Conservation (phyloP, 2,329 filamentous ascomycete genomes). For the Septoria petroselini region DNA sequence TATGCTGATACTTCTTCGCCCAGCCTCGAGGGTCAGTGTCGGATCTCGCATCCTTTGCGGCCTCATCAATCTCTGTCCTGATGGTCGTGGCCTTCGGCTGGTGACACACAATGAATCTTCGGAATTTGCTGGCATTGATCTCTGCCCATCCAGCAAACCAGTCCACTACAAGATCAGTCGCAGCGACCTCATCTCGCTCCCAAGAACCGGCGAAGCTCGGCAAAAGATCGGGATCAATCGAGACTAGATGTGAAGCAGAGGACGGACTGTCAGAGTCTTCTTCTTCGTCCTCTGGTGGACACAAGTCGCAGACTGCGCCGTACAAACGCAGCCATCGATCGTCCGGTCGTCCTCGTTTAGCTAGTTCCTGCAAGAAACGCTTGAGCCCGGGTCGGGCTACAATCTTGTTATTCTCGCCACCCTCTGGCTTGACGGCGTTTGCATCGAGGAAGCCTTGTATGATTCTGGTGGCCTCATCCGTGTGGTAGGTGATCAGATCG, state of each 20-base stretch:
- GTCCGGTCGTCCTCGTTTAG: slow-evolving; percentile 17
- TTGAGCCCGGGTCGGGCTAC: slow-evolving; percentile 32
- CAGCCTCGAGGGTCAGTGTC: slow-evolving; percentile 28
- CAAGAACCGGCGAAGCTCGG: slow-evolving; percentile 27
- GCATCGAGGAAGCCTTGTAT: slow-evolving; percentile 38
- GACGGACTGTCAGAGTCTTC: slow-evolving; percentile 20
- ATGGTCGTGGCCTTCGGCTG: slow-evolving; percentile 15
- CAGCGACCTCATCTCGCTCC: slow-evolving; percentile 28
- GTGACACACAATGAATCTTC: slow-evolving; percentile 35
- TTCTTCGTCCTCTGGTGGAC: slow-evolving; percentile 28
- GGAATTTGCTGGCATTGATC: slow-evolving; percentile 25
- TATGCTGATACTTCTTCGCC: slow-evolving; percentile 31
- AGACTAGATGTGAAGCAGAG: slow-evolving; percentile 26
- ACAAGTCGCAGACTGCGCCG: slow-evolving; percentile 29
- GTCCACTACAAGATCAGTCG: slow-evolving; percentile 34
- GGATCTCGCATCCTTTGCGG: slow-evolving; percentile 2
- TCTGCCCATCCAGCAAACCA: slow-evolving; percentile 37
- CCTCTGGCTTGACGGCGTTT: slow-evolving; percentile 31
- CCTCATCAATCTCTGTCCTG: neutral
- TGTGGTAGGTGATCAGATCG: slow-evolving; percentile 42
- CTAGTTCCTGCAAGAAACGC: slow-evolving; percentile 26
- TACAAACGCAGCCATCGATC: slow-evolving; percentile 24
- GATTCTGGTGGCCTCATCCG: slow-evolving; percentile 39
- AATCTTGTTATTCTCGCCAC: slow-evolving; percentile 28
- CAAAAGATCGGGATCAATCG: slow-evolving; percentile 26